These are phyloP conservation scores for Teratosphaeria epicoccoides DNA, from an alignment of 2,329 filamentous ascomycete species.

Conservation along the genomic window DNA sequence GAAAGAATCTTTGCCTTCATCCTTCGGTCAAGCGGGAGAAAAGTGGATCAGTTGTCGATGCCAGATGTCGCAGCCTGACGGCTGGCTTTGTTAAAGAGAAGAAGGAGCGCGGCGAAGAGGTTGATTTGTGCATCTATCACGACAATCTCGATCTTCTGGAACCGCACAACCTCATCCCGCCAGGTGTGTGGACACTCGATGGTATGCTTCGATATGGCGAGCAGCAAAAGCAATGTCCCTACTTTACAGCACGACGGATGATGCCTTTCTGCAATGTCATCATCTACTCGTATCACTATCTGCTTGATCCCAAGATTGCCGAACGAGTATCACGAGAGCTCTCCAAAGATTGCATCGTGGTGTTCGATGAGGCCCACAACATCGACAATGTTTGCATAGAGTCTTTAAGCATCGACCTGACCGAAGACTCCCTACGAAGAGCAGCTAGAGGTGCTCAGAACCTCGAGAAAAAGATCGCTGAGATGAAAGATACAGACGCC, in stretches of 20 bases:
- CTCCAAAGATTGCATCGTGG: constrained; percentile 95
- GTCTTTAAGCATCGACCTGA: constrained; percentile 90
- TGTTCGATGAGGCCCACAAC: constrained; percentile 98
- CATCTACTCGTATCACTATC: constrained; percentile 98
- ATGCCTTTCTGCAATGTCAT: constrained; percentile 99
- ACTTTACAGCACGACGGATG: constrained; percentile 93
- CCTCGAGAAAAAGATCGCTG: constrained; percentile 76
- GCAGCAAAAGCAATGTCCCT: constrained; percentile 91
- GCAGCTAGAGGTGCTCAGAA: constrained; percentile 85
- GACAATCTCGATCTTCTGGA: constrained; percentile 96
- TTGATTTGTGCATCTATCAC: constrained; percentile 90
- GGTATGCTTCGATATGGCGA: constrained; percentile 82
- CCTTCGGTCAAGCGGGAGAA: constrained; percentile 94
- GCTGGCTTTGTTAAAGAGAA: constrained; percentile 97
- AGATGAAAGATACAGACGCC: constrained; percentile 93
- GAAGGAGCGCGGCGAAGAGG: constrained; percentile 87
- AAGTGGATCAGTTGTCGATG: constrained; percentile 86
- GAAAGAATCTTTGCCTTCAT: constrained; percentile 94
- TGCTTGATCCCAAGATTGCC: constrained; percentile 95
- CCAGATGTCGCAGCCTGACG: constrained; percentile 88
- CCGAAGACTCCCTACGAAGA: constrained; percentile 84
- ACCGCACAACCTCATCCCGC: constrained; percentile 85
- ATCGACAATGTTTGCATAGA: constrained; percentile 99
- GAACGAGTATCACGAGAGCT: constrained; percentile 90
- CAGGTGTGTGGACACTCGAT: constrained; percentile 92